Evolutionary conservation across 768 basidiomycete species (phyloP).

Genomic region (Multifurca ochricompacta): DNA sequence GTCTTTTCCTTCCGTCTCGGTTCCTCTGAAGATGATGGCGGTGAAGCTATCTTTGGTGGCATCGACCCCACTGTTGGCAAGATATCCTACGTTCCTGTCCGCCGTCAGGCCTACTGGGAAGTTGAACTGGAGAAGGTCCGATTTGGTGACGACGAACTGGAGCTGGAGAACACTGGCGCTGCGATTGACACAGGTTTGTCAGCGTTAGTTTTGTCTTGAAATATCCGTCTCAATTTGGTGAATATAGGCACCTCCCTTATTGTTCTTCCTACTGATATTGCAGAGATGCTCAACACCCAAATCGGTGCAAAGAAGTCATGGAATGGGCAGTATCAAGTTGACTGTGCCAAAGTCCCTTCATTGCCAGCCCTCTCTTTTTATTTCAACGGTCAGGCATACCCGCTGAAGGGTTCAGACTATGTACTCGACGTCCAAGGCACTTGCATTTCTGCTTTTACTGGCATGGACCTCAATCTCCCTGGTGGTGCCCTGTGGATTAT

Average conservation of each 20-base stretch:
- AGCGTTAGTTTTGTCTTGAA: slow-evolving; percentile 6
- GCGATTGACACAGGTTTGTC: slow-evolving; percentile 76
- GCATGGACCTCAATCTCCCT: slow-evolving; percentile 81
- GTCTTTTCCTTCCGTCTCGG: slow-evolving; percentile 96
- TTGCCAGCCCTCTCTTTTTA: slow-evolving; percentile 81
- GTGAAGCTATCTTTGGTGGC: slow-evolving; percentile 89
- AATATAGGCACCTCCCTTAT: slow-evolving; percentile 82
- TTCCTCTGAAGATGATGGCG: slow-evolving; percentile 77
- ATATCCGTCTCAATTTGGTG: background rate
- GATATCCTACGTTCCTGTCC: slow-evolving; percentile 81
- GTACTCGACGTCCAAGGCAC: slow-evolving; percentile 84
- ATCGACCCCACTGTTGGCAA: slow-evolving; percentile 68
- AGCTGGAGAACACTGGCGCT: slow-evolving; percentile 89
- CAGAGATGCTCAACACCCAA: slow-evolving; percentile 94
- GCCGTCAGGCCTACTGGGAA: slow-evolving; percentile 97
- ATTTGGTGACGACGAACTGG: slow-evolving; percentile 82
- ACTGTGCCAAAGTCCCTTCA: slow-evolving; percentile 75
- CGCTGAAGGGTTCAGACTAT: slow-evolving; percentile 80
- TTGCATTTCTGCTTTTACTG: slow-evolving; percentile 91
- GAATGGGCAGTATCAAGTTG: slow-evolving; percentile 93
- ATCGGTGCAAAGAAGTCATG: slow-evolving; percentile 92
- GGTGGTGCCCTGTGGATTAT: slow-evolving; percentile 83
- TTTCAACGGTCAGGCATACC: slow-evolving; percentile 75
- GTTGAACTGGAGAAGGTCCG: slow-evolving; percentile 83
- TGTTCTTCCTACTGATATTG: slow-evolving; percentile 86